Conservation (phyloP, 192 early-diverging fungal species). For the Coemansia sp. region DNA sequence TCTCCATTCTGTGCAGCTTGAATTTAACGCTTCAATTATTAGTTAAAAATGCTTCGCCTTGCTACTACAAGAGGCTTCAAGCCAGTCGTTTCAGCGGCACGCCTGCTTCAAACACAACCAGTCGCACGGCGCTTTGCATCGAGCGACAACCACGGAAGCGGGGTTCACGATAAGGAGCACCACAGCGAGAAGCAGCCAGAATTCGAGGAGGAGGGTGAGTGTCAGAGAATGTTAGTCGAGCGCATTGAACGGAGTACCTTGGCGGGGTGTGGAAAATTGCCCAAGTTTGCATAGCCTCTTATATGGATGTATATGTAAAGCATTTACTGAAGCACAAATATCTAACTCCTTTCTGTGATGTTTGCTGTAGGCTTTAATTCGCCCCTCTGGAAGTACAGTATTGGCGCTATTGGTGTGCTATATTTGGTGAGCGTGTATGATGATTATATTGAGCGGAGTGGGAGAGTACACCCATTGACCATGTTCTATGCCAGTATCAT, state of each 20-base stretch:
- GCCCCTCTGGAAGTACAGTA: slow-evolving; percentile 46
- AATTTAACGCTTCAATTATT: neutral
- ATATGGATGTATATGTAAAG: neutral
- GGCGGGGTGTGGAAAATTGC: neutral
- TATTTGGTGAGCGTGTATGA: slow-evolving; percentile 43
- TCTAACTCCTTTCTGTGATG: neutral
- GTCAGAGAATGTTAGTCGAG: neutral
- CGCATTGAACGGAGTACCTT: neutral
- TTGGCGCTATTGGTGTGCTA: slow-evolving; percentile 29
- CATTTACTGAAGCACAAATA: neutral
- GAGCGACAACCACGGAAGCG: slow-evolving; percentile 12
- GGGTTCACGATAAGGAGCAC: slow-evolving; percentile 4
- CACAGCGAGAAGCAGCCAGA: slow-evolving; percentile 12
- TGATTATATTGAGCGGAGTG: slow-evolving; percentile 48
- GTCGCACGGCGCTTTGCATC: slow-evolving; percentile 39
- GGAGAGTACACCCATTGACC: slow-evolving; percentile 47
- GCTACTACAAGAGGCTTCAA: slow-evolving; percentile 21
- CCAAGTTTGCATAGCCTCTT: neutral
- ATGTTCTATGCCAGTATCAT: slow-evolving; percentile 45
- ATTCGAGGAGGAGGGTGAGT: slow-evolving; percentile 44
- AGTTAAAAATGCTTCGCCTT: slow-evolving; percentile 29
- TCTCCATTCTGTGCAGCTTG: neutral
- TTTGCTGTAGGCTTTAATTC: slow-evolving; percentile 32
- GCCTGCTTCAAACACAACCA: slow-evolving; percentile 19
- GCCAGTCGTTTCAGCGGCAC: slow-evolving; percentile 6